Evolutionary conservation across 106 monocot species (phyloP).

Genomic region (Allium fistulosum): DNA sequence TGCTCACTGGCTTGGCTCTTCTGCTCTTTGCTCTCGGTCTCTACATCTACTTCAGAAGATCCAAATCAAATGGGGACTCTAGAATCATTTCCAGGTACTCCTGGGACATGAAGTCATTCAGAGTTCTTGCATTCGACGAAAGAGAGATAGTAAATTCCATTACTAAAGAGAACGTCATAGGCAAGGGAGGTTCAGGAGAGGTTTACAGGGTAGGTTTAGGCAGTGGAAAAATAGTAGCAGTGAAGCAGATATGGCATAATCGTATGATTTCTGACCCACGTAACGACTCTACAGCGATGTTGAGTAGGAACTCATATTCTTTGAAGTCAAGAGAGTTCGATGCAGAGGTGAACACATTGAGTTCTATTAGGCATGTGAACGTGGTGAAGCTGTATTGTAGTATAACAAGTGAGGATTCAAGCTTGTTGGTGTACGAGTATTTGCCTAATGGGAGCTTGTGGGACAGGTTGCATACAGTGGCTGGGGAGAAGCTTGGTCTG

Average conservation of each 20-base stretch:
- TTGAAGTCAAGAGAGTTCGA: neutral
- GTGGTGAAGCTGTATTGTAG: too few species aligned
- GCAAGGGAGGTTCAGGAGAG: slow-evolving; percentile 82
- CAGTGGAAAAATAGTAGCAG: slow-evolving; percentile 45
- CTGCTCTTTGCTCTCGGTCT: slow-evolving; percentile 6
- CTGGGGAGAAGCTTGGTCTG: too few species aligned
- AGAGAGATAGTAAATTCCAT: slow-evolving; percentile 54
- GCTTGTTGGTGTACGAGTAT: too few species aligned
- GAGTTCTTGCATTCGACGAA: slow-evolving; percentile 61
- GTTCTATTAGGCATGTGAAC: too few species aligned
- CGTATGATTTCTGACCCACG: neutral
- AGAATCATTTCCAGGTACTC: slow-evolving; percentile 7
- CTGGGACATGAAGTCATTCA: slow-evolving; percentile 83
- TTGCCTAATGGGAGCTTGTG: too few species aligned
- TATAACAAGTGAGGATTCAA: too few species aligned
- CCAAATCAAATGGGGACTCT: neutral
- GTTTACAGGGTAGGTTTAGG: slow-evolving; percentile 67
- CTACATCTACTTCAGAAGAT: slow-evolving; percentile 10
- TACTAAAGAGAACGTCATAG: slow-evolving; percentile 64
- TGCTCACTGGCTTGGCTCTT: slow-evolving; percentile 12
- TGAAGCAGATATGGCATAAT: slow-evolving; percentile 58
- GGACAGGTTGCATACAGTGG: too few species aligned
- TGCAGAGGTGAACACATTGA: too few species aligned
- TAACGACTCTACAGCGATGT: slow-evolving; percentile 7
- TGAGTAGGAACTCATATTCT: slow-evolving; percentile 6